These are phyloP conservation scores for Mycena floridula DNA, from an alignment of 768 basidiomycete genomes.

Conservation along the genomic window DNA sequence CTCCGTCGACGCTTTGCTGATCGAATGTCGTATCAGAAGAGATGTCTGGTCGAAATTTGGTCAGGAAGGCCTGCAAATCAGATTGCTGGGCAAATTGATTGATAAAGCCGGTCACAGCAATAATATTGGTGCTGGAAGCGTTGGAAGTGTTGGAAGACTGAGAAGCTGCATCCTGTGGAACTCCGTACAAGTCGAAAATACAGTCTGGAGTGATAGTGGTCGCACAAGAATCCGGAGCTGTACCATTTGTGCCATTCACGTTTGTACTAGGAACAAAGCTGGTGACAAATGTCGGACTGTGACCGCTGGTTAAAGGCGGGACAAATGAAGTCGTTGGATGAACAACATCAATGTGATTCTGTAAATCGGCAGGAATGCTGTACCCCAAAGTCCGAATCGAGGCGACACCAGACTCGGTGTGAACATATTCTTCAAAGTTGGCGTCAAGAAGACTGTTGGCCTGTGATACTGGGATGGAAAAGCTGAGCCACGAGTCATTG, in stretches of 20 bases:
- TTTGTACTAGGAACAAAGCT: not conserved
- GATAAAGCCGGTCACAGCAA: constrained; percentile 13
- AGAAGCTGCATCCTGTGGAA: constrained; percentile 1
- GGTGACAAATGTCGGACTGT: constrained; percentile 1
- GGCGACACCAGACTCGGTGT: constrained; percentile 10
- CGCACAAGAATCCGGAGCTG: constrained; percentile 13
- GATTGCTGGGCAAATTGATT: constrained; percentile 1
- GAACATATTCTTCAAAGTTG: constrained; percentile 14
- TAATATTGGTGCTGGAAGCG: not conserved
- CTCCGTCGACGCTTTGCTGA: constrained; percentile 23
- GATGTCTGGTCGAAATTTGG: constrained; percentile 24
- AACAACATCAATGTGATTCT: constrained; percentile 15
- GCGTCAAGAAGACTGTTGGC: constrained; percentile 19
- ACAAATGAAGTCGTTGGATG: constrained; percentile 17
- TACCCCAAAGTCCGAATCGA: constrained; percentile 17
- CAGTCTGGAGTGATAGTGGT: constrained; percentile 15
- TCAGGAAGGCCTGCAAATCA: constrained; percentile 20
- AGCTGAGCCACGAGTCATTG: constrained; percentile 14
- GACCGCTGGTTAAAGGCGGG: constrained; percentile 1
- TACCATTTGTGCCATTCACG: not conserved
- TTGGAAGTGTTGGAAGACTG: constrained; percentile 9
- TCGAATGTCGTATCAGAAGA: constrained; percentile 24
- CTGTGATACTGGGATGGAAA: constrained; percentile 14
- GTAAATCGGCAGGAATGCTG: constrained; percentile 15
- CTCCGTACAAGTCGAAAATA: constrained; percentile 9